Percentiles rank a stretch among this genome's conserved stretches.
phyloP scores from a whole-genome alignment of 2,329 filamentous ascomycete genomes.

The Clonostachys byssicola region DNA sequence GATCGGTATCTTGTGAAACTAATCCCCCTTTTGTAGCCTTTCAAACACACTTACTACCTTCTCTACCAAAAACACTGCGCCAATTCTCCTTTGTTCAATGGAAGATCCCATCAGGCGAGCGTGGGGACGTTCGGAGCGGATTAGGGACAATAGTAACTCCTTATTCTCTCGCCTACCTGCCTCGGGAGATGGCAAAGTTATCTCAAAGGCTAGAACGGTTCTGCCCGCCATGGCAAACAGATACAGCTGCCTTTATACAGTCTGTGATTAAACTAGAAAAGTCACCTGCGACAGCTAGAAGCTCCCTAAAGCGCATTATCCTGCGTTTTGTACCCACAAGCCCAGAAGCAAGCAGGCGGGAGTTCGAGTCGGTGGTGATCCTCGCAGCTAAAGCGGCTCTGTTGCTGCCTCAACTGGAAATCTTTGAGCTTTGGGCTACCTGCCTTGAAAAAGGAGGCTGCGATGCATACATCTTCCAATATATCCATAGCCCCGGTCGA shows the following conservation, averaged over 20 bases:
- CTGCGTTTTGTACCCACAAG: conserved; percentile 5
- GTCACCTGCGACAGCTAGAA: conserved; percentile 1
- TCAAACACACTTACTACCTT: conserved; percentile 5
- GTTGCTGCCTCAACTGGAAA: conserved; percentile 6
- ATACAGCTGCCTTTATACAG: conserved; percentile 7
- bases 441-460: conserved; percentile 3
- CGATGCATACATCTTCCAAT: conserved; percentile 7
- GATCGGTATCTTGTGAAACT: conserved; percentile 4
- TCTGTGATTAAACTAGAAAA: conserved; percentile 4
- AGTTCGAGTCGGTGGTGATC: conserved; percentile 7
- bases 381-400: conserved; percentile 8
- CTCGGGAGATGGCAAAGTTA: conserved; percentile 7
- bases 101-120: conserved; percentile 5
- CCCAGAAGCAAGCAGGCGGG: conserved; percentile 4
- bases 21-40: conserved; percentile 4
- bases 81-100: conserved; percentile 7
- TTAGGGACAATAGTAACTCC: background rate
- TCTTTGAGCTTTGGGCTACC: conserved; percentile 8
- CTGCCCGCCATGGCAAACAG: conserved; percentile 8
- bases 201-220: conserved; percentile 6
- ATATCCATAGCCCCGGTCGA: conserved; percentile 4
- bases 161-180: conserved; percentile 4
- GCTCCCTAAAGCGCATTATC: conserved; percentile 4
- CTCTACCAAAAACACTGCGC: conserved; percentile 7
- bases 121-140: background rate